Percentiles rank a stretch among this genome's conserved stretches.
Evolutionary conservation across 1,284 basidiomycete genomes (phyloP).

Genomic region (Pseudozyma thailandica): DNA sequence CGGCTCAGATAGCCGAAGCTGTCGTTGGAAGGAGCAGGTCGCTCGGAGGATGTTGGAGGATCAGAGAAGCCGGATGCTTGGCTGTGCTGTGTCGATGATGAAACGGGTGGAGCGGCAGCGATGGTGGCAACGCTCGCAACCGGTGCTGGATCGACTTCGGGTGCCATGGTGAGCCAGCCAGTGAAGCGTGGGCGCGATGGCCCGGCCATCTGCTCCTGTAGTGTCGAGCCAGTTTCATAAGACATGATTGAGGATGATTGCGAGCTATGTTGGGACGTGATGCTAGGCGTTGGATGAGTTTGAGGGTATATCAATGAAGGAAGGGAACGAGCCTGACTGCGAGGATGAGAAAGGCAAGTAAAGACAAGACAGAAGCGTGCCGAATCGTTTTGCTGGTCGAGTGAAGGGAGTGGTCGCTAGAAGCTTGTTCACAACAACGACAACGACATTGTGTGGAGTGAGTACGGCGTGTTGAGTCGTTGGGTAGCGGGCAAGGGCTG

Average conservation of each 20-base stretch:
- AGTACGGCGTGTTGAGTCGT: background rate
- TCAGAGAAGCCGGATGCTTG: constrained; percentile 8
- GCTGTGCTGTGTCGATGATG: constrained; percentile 3
- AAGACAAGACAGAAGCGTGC: too few species aligned
- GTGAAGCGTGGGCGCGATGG: constrained; percentile 45
- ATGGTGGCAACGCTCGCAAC: background rate
- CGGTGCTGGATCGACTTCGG: constrained; percentile 36
- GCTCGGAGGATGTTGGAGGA: constrained; percentile 5
- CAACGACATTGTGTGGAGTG: background rate
- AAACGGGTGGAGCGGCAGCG: background rate
- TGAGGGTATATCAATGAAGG: background rate
- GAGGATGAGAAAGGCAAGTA: too few species aligned
- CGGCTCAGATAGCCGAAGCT: constrained; percentile 35
- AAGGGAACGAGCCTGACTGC: too few species aligned
- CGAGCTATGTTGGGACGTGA: background rate
- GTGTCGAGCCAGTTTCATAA: constrained; percentile 14
- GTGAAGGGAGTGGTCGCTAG: background rate
- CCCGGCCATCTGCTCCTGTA: constrained; percentile 41
- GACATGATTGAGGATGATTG: constrained; percentile 14
- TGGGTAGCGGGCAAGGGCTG: background rate
- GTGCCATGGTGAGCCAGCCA: constrained; percentile 61
- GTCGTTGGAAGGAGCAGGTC: constrained; percentile 29
- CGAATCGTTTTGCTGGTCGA: background rate
- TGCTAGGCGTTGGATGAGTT: background rate
- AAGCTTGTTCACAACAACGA: background rate